A percentile compares a stretch with the other conserved stretches of the same genome.
phyloP scores from a whole-genome alignment of 2,329 filamentous ascomycete species.

The Fusarium pseudocircinatum region DNA sequence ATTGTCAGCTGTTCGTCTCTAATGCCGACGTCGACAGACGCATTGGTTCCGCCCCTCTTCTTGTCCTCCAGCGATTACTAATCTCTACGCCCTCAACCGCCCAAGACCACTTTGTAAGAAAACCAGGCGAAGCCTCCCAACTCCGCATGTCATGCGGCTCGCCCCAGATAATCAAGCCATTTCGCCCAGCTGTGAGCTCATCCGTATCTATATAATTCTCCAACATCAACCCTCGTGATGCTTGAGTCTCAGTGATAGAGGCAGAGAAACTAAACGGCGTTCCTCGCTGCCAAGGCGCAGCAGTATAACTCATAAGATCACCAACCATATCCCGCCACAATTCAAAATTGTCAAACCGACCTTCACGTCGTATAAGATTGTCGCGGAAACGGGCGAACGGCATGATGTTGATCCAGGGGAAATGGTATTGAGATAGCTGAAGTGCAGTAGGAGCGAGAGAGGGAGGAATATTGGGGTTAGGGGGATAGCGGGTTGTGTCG shows the following conservation, averaged over 20 bases:
- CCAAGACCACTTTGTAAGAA: neutral
- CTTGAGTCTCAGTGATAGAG: accelerated
- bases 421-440: neutral
- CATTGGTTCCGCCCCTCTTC: conserved; percentile 23
- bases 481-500: neutral
- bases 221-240: accelerated
- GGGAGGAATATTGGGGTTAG: neutral
- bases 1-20: accelerated
- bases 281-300: neutral
- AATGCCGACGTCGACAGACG: conserved; percentile 32
- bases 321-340: neutral
- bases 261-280: neutral
- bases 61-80: neutral
- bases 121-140: neutral
- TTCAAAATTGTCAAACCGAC: neutral
- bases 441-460: neutral
- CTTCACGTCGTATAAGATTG: neutral
- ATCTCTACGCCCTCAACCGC: neutral
- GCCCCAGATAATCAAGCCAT: neutral
- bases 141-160: neutral
- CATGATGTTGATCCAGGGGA: neutral
- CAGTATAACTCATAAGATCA: neutral
- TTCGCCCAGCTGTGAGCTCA: neutral
- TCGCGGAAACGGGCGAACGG: neutral
- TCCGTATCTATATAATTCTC: neutral